A percentile compares a stretch with the other conserved stretches of the same genome.
phyloP scores from a whole-genome alignment of 2,329 filamentous ascomycete genomes.

The Fusarium udum region DNA sequence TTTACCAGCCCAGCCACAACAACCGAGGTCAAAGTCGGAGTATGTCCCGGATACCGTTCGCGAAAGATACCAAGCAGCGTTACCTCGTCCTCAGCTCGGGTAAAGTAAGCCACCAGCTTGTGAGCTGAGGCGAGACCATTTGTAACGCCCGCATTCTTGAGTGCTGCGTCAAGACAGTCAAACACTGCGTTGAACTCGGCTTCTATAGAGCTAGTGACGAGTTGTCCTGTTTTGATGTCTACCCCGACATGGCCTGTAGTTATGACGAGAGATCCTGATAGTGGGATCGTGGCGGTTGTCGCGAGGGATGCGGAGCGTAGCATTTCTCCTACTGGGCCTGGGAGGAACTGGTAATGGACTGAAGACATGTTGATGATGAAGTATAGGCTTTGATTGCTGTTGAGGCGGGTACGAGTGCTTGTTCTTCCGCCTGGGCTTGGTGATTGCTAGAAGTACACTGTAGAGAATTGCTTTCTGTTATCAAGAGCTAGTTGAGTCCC shows the following conservation, averaged over 20 bases:
- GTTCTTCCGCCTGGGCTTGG: no score
- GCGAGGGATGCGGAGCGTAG: not conserved
- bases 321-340: not conserved
- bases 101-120: not conserved
- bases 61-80: not conserved
- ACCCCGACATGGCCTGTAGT: not conserved
- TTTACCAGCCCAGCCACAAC: not conserved
- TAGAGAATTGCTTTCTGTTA: rapidly evolving
- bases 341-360: not conserved
- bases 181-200: not conserved
- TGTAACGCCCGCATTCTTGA: not conserved
- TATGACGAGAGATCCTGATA: not conserved
- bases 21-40: not conserved
- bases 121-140: not conserved
- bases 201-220: not conserved
- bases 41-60: not conserved
- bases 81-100: not conserved
- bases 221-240: not conserved
- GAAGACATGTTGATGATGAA: not conserved
- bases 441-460: not conserved
- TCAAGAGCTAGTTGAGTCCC: not conserved
- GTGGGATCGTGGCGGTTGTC: not conserved
- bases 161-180: not conserved
- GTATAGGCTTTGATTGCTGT: not conserved
- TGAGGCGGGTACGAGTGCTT: no score